phyloP scores from a whole-genome alignment of 768 basidiomycete genomes.

The Basidioascus undulatus region DNA sequence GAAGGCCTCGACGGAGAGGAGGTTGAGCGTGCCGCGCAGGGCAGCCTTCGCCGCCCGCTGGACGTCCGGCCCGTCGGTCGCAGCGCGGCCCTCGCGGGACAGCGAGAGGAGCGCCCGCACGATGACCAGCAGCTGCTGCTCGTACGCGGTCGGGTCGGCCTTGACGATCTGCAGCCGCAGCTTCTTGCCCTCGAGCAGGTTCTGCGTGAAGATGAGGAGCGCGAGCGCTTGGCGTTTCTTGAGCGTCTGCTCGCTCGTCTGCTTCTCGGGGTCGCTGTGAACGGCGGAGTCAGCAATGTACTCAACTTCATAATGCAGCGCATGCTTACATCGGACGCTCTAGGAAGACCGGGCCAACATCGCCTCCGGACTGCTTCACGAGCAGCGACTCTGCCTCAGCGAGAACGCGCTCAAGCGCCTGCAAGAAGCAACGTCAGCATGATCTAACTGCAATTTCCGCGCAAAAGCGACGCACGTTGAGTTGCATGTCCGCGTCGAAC shows the following conservation, averaged over 20 bases:
- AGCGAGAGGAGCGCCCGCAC: conserved; percentile 1
- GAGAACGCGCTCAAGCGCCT: conserved; percentile 42
- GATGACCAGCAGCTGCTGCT: conserved; percentile 4
- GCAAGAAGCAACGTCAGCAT: too few species aligned
- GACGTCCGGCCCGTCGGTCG: conserved; percentile 7
- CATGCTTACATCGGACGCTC: too few species aligned
- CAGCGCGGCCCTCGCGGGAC: conserved; percentile 5
- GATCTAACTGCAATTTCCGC: too few species aligned
- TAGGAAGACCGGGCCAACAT: conserved; percentile 9
- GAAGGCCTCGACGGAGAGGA: conserved; percentile 51
- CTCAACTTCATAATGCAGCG: too few species aligned
- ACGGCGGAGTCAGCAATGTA: neutral
- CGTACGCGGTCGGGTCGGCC: conserved; percentile 4
- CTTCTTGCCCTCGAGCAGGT: conserved; percentile 13
- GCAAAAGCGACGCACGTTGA: conserved; percentile 4
- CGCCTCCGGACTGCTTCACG: conserved; percentile 9
- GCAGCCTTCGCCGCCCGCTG: conserved; percentile 19
- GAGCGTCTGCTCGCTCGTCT: too few species aligned
- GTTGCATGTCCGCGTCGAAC: conserved; percentile 13
- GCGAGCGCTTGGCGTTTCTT: conserved; percentile 44
- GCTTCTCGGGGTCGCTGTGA: too few species aligned
- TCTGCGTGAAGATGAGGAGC: conserved; percentile 33
- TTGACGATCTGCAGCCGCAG: conserved; percentile 10
- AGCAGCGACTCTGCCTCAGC: conserved; percentile 40
- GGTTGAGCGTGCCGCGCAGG: conserved; percentile 30